Conservation (phyloP, 495 filamentous ascomycete genomes). For the Cladorrhinum samala region DNA sequence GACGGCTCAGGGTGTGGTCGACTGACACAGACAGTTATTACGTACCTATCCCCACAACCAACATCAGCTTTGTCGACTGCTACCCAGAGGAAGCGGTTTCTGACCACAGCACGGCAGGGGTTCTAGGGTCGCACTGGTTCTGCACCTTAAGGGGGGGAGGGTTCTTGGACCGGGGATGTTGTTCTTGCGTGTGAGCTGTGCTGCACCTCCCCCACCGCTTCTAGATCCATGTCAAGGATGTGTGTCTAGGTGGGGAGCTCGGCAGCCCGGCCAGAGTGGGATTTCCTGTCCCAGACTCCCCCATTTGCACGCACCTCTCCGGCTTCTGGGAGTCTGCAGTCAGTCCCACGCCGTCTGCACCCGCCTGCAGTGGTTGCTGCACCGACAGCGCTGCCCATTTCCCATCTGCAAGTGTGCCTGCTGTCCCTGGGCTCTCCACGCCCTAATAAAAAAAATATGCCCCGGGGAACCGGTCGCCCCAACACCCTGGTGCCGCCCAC, state of each 20-base stretch:
- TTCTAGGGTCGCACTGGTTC: background rate
- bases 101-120: background rate
- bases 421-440: background rate
- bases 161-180: slow-evolving; percentile 1
- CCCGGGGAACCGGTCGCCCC: slow-evolving; percentile 17
- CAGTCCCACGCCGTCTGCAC: slow-evolving; percentile 6
- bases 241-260: slow-evolving; percentile 16
- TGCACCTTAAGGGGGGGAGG: background rate
- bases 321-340: slow-evolving; percentile 1
- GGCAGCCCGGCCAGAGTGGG: slow-evolving; percentile 15
- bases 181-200: slow-evolving; percentile 1
- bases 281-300: slow-evolving; percentile 14
- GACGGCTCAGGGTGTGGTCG: no score
- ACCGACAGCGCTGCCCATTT: slow-evolving; percentile 10
- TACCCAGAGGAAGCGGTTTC: background rate
- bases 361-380: slow-evolving; percentile 3
- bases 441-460: slow-evolving; percentile 14
- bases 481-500: slow-evolving; percentile 8
- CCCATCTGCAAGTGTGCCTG: background rate
- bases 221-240: slow-evolving; percentile 13
- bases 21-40: no score
- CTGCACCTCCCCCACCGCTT: slow-evolving; percentile 15
- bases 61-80: no score
- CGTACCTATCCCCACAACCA: no score
- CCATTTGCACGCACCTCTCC: background rate